Base-by-base conservation (phyloP, 202 grass and related monocot genomes). In the Zizania palustris region DNA sequence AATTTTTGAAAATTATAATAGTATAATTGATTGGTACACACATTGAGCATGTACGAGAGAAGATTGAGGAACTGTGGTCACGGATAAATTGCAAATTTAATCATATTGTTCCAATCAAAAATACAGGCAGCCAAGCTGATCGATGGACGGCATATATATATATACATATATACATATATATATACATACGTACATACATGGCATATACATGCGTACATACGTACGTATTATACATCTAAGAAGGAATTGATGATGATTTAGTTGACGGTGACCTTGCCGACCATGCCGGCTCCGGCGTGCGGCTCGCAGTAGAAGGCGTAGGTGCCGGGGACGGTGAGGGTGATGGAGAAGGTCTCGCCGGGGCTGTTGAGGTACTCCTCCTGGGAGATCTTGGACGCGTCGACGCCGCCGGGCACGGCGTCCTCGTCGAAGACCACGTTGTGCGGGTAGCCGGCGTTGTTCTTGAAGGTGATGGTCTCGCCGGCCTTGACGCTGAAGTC, bases 381-480 rank as follows among this genome's bases (percentile, higher is more conserved):
- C 80, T 95, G 87, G 16, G 96, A 98, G 73, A 98, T 98, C 72
- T 87, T 84, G 73, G 73, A 10, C 6, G 39, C 85, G 69, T 95
- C 74, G 0, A 98, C 95, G 33, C 89, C 95, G 9, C 82, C 20
- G 0, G 95, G 95, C 61, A 98, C 82, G 21, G 79, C 95, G 70
- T 98, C 95, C 78, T 93, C 91, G 74, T 98, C 95, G 74, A 98
- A 98, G 4, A 98, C 87, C 0, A 98, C 44, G 80, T 98, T 98
- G 89, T 98, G 96, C 10, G 95, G 96, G 96, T 9, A 98, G 2
- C 82, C 91, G 9, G 78, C 96, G 83, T 98, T 98, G 91, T 98
- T 98, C 87, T 94, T 98, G 89, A 98, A 98, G 9, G 80, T 83
- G 69, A 98, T 98, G 54, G 79, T 88, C 66, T 98, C 95, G 21